Evolutionary conservation across 495 filamentous ascomycete genomes (phyloP).

Genomic region (Aspergillus indologenus): DNA sequence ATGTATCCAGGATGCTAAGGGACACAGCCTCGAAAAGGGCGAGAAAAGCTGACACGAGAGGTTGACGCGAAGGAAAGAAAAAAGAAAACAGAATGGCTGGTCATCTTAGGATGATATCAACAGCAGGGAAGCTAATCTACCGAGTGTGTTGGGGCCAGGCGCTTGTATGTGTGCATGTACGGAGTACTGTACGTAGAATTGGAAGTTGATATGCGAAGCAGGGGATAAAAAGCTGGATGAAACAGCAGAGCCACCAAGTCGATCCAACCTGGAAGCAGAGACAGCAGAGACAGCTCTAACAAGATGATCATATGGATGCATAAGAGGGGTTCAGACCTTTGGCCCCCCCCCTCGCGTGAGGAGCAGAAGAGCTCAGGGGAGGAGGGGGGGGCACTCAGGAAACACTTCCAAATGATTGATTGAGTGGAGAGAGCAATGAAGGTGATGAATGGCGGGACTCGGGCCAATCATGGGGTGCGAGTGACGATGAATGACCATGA

Average conservation of each 20-base stretch:
- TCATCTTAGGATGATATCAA: background rate
- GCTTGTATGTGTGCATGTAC: background rate
- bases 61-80: background rate
- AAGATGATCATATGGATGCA: conserved; percentile 7
- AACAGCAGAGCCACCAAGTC: conserved; percentile 8
- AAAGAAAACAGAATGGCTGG: background rate
- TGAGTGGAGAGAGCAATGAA: too few species aligned
- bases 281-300: conserved; percentile 2
- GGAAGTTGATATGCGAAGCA: conserved; percentile 1
- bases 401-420: too few species aligned
- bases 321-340: conserved; percentile 4
- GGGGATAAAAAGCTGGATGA: conserved; percentile 13
- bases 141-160: conserved; percentile 2
- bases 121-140: too few species aligned
- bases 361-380: background rate
- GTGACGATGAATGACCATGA: too few species aligned
- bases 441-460: too few species aligned
- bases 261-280: conserved; percentile 9
- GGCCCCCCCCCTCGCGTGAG: background rate
- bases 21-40: background rate
- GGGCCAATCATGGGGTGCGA: too few species aligned
- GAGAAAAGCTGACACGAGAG: conserved; percentile 3
- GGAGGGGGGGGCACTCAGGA: too few species aligned
- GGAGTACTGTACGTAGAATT: background rate
- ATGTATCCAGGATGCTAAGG: background rate